phyloP scores from a whole-genome alignment of 176 grass and related monocot species.

The Urochloa ruziziensis region DNA sequence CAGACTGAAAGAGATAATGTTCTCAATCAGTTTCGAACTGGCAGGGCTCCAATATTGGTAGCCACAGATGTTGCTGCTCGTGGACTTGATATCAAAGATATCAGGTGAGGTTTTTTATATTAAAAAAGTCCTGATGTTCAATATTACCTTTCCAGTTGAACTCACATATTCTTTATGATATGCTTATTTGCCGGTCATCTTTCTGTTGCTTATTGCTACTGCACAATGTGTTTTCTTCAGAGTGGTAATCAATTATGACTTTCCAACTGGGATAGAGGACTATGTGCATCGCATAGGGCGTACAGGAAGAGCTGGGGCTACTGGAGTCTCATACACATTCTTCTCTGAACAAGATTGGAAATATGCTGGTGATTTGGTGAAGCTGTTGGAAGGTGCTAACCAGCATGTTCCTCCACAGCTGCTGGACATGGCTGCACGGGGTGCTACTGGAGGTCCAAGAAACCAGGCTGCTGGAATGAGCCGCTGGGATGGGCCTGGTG shows the following conservation, averaged over 20 bases:
- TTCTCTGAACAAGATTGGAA: slow-evolving; percentile 93
- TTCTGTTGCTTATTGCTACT: slow-evolving; percentile 19
- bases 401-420: slow-evolving; percentile 89
- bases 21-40: slow-evolving; percentile 85
- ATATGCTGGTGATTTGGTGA: slow-evolving; percentile 84
- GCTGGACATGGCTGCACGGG: slow-evolving; percentile 66
- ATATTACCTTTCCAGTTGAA: neutral
- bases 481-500: slow-evolving; percentile 53
- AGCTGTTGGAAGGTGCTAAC: slow-evolving; percentile 90
- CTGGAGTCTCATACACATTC: slow-evolving; percentile 84
- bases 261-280: slow-evolving; percentile 89
- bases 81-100: slow-evolving; percentile 97
- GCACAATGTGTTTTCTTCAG: slow-evolving; percentile 42
- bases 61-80: slow-evolving; percentile 97
- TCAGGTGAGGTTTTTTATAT: slow-evolving; percentile 49
- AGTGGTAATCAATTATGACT: slow-evolving; percentile 97
- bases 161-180: neutral
- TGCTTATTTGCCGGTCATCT: neutral
- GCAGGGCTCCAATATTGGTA: slow-evolving; percentile 81
- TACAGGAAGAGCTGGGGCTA: slow-evolving; percentile 92
- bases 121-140: slow-evolving; percentile 19
- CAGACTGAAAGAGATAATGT: slow-evolving; percentile 88
- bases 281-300: slow-evolving; percentile 97
- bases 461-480: slow-evolving; percentile 50
- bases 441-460: slow-evolving; percentile 43